Base-by-base conservation (phyloP, 2,329 filamentous ascomycete species). In the Nigrospora oryzae region DNA sequence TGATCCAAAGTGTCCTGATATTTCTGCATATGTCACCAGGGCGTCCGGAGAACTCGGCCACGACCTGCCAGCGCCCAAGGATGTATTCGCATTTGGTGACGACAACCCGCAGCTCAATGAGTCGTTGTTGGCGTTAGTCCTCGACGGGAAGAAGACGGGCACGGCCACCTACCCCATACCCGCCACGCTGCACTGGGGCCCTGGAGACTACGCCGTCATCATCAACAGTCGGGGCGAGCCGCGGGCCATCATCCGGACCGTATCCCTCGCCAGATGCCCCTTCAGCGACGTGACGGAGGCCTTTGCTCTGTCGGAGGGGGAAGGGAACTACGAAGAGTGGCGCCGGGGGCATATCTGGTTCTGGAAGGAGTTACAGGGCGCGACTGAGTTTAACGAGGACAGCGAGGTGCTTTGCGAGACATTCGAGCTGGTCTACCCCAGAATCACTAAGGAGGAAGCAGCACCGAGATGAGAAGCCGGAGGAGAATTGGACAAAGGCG, bases 131-230 rank as follows among this genome's bases (percentile, higher is more conserved):
- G 45, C 14, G 3, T 47, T 53, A 3, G 57, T 54, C 6, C 51
- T 59, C 17, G 47, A 46, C 5, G 55, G 58, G 36, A 47, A 54
- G 23, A 61, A 61, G 44, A 53, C 56, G 7, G 57, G 56, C 16
- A 60, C 58, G 3, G 58, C 57, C 5, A 58, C 58, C 14, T 61
- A 54, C 53, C 58, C 58, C 1, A 44, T 58, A 10, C 58, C 56
- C 1, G 32, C 50, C 3, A 56, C 58, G 6, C 45, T 59, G 7
- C 50, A 57, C 45, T 60, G 58, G 58, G 54, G 47, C 11, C 46
- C 48, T 7, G 58, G 55, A 13, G 58, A 61, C 43, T 47, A 56
- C 13, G 57, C 57, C 1, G 52, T 61, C 15, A 60, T 61, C 28
- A 48, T 61, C 8, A 50, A 60, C 46, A 53, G 58, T 28, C 51